These are phyloP conservation scores for Gracilaria gracilis DNA, from an alignment of 23 red algal species.

Conservation along the genomic window DNA sequence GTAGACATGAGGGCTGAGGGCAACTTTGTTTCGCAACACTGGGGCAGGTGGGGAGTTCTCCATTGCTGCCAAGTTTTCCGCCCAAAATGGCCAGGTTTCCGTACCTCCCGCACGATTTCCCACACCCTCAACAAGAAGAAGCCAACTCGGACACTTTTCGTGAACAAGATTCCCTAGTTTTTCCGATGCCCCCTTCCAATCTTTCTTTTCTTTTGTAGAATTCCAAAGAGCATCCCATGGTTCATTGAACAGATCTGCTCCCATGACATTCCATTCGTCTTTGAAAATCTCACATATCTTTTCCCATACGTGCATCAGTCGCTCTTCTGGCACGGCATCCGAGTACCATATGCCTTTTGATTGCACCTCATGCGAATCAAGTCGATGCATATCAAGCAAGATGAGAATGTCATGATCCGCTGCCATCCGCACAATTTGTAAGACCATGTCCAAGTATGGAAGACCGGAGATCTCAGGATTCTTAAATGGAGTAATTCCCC, in stretches of 20 bases:
- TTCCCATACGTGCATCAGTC: conserved; percentile 50
- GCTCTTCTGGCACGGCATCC: conserved; percentile 29
- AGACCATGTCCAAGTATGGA: conserved; percentile 43
- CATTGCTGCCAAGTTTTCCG: conserved; percentile 62
- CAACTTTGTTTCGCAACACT: conserved; percentile 31
- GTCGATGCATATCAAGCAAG: conserved; percentile 70
- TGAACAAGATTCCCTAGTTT: conserved; percentile 57
- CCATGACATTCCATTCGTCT: conserved; percentile 76
- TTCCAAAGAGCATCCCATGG: conserved; percentile 58
- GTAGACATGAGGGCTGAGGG: conserved; percentile 74
- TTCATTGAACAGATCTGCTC: conserved; percentile 79
- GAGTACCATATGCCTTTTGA: conserved; percentile 72
- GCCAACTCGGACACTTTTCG: conserved; percentile 52
- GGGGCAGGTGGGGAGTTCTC: conserved; percentile 36
- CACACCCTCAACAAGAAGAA: conserved; percentile 69
- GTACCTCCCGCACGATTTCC: conserved; percentile 27
- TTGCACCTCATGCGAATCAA: conserved; percentile 37
- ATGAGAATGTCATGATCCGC: conserved; percentile 68
- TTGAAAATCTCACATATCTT: conserved; percentile 35
- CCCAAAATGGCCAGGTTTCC: conserved; percentile 48
- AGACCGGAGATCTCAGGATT: conserved; percentile 54
- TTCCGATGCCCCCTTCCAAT: conserved; percentile 68
- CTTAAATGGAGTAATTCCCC: conserved; percentile 19
- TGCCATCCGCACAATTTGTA: conserved; percentile 46
- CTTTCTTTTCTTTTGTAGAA: conserved; percentile 25